Base-by-base conservation (phyloP, 2,329 filamentous ascomycete species). In the Fusarium illudens region DNA sequence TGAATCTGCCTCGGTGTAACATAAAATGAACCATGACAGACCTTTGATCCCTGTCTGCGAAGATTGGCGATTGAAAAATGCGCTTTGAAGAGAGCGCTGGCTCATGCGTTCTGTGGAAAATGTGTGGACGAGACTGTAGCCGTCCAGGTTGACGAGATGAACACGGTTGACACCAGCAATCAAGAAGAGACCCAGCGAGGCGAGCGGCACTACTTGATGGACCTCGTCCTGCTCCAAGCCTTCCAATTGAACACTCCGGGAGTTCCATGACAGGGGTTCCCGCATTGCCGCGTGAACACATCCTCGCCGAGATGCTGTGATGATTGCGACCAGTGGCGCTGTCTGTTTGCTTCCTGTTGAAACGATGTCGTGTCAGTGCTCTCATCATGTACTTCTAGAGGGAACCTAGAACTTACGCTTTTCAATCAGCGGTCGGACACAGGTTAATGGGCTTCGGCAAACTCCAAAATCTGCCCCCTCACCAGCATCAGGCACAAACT, bases 11-110 rank as follows among this genome's bases (percentile, higher is more conserved):
- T 86, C 85, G 4, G 84, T 83, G 73, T 92, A 93, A 12, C 85
- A 86, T 20, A 93, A 77, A 0, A 86, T 89, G n/a, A 93, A 81
- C 13, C 85, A 89, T 27, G 83, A 82, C 2, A 94, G 78, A 0
- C 88, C 86, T 1, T 84, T 79, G 1, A 83, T 84, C 13, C 84
- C 86, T 84, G 87, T 62, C 79, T 80, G 49, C 82, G 82, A 59
- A 80, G 83, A 44, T 25, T 72, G 64, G 32, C 72, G 71, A 29
- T 62, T 64, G 2, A 86, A 84, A 71, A 88, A 86, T 58, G 90
- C 84, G 52, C 86, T 87, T 50, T 87, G 84, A 15, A 93, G 81
- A 0, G 89, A 87, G 33, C 85, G 84, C 5, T 84, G 82, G 60
- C 85, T 83, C 74, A 92, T 87, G 2, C 80, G 80, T 34, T 87